Evolutionary conservation across 345 rosid genomes (phyloP).

Genomic region (Dipteronia dyeriana): DNA sequence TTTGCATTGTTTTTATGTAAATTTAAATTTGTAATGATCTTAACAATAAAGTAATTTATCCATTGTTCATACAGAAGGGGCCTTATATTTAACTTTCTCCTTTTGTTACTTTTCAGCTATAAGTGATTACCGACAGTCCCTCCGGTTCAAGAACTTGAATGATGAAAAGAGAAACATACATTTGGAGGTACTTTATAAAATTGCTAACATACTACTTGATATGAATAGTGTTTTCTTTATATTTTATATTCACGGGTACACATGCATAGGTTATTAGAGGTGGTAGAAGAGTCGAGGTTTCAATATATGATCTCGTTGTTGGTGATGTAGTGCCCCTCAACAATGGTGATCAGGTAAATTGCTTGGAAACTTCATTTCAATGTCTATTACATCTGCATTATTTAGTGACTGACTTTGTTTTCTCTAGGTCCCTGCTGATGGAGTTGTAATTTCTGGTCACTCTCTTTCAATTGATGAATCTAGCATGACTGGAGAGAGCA

Average conservation of each 20-base stretch:
- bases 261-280: constrained; percentile 68
- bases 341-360: constrained; percentile 92
- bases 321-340: constrained; percentile 94
- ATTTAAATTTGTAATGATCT: too few relatives aligned
- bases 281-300: constrained; percentile 77
- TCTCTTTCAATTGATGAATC: constrained; percentile 94
- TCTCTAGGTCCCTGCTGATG: constrained; percentile 94
- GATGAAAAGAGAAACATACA: too few relatives aligned
- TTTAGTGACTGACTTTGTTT: background rate
- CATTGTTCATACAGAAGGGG: too few relatives aligned
- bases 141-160: too few relatives aligned
- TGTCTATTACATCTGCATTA: background rate
- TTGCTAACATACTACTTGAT: too few relatives aligned
- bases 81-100: too few relatives aligned
- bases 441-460: constrained; percentile 75
- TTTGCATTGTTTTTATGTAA: background rate
- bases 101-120: too few relatives aligned
- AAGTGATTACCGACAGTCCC: too few relatives aligned
- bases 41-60: too few relatives aligned
- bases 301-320: constrained; percentile 92
- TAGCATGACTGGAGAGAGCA: constrained; percentile 99
- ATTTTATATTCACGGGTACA: constrained; percentile 14
- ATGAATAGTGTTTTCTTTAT: constrained; percentile 10
- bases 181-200: too few relatives aligned
- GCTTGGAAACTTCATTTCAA: constrained; percentile 1